A percentile compares a stretch with the other conserved stretches of the same genome.
Conservation (phyloP, 2,329 filamentous ascomycete species). For the Myriosclerotinia curreyana region DNA sequence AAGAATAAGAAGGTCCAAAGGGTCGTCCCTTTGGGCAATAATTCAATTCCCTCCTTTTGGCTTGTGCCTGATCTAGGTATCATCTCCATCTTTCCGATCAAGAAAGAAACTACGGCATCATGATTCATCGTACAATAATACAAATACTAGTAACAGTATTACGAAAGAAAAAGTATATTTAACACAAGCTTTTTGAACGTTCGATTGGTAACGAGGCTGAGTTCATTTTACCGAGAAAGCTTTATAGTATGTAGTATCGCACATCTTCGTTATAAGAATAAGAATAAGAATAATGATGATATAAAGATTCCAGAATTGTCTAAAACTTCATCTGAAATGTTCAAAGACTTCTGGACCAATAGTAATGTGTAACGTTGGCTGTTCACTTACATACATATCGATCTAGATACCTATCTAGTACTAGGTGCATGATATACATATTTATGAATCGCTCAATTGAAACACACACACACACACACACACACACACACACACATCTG, state of each 20-base stretch:
- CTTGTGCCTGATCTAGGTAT: slow-evolving; percentile 7
- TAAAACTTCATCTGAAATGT: background rate
- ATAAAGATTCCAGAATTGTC: background rate
- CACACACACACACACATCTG: too few relatives aligned
- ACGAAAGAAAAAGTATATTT: too few relatives aligned
- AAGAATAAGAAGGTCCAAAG: too few relatives aligned
- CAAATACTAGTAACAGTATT: too few relatives aligned
- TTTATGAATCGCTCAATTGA: background rate
- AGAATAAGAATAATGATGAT: too few relatives aligned
- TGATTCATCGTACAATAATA: background rate
- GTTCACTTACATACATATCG: background rate
- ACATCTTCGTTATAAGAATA: too few relatives aligned
- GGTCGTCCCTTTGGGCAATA: background rate
- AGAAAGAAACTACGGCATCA: slow-evolving; percentile 1
- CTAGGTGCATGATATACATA: background rate
- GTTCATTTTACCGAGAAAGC: background rate
- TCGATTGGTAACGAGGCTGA: slow-evolving; percentile 14
- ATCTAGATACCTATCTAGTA: background rate
- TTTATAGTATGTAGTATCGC: background rate
- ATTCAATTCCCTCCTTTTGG: background rate
- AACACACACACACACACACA: background rate
- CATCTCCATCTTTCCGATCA: slow-evolving; percentile 9
- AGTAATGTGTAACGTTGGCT: background rate
- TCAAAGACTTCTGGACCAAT: background rate
- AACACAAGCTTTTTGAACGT: slow-evolving; percentile 2